A percentile compares a stretch with the other conserved stretches of the same genome.
Evolutionary conservation across 2,329 filamentous ascomycete species (phyloP).

Genomic region (Epichloe sp.): DNA sequence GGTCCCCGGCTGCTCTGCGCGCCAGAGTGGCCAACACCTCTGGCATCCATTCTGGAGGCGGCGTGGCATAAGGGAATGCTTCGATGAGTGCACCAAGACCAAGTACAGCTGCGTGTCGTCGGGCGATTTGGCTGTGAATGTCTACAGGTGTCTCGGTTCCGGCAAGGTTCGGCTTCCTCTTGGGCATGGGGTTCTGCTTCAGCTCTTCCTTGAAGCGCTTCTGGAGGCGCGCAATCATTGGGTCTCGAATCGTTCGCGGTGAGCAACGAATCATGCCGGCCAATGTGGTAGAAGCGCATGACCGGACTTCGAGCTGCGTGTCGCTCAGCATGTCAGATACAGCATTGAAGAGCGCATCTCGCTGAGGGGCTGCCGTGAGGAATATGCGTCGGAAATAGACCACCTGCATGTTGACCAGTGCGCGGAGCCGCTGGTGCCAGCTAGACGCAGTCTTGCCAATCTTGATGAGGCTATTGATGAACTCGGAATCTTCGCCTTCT

Average conservation of each 20-base stretch:
- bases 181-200: conserved; percentile 76
- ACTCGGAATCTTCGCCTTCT: conserved; percentile 68
- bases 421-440: conserved; percentile 91
- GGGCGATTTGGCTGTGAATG: conserved; percentile 63
- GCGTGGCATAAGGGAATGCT: conserved; percentile 91
- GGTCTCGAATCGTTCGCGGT: conserved; percentile 62
- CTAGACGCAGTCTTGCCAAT: conserved; percentile 74
- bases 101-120: conserved; percentile 79
- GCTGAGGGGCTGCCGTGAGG: conserved; percentile 61
- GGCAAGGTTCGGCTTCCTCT: conserved; percentile 43
- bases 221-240: conserved; percentile 64
- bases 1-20: conserved; percentile 71
- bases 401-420: conserved; percentile 96
- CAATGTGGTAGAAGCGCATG: conserved; percentile 81
- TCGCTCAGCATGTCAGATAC: conserved; percentile 95
- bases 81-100: conserved; percentile 84
- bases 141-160: conserved; percentile 59
- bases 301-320: conserved; percentile 81
- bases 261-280: conserved; percentile 98
- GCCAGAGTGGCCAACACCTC: conserved; percentile 80
- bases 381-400: conserved; percentile 96
- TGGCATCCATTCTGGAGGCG: conserved; percentile 87
- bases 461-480: conserved; percentile 74
- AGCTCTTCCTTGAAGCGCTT: conserved; percentile 67
- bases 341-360: conserved; percentile 72